phyloP scores from a whole-genome alignment of 2,329 filamentous ascomycete species.

The Ophiostoma ips region DNA sequence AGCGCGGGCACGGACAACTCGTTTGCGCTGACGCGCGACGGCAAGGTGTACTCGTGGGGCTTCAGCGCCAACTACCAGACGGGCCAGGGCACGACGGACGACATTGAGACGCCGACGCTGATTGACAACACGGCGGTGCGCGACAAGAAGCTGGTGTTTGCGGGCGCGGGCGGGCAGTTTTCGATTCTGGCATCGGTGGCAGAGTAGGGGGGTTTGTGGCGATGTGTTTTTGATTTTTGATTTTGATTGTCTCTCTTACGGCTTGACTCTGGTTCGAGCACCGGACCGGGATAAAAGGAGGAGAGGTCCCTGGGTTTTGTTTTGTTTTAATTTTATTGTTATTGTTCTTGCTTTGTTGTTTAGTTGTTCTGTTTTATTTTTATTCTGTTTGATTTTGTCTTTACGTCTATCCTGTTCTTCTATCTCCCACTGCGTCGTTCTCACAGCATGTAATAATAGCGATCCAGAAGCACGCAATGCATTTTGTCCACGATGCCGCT shows the following conservation, averaged over 20 bases:
- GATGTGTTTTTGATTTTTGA: not conserved
- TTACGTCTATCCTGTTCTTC: not conserved
- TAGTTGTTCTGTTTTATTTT: not conserved
- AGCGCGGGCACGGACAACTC: conserved; percentile 58
- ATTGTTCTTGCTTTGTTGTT: not conserved
- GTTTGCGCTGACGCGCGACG: conserved; percentile 54
- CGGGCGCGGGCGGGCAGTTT: conserved; percentile 82
- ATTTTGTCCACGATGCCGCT: not conserved
- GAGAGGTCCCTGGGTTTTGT: not conserved
- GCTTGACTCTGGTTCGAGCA: not conserved
- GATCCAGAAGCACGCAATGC: not conserved
- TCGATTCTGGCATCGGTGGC: conserved; percentile 40
- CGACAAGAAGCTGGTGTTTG: conserved; percentile 59
- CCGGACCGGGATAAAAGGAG: not conserved
- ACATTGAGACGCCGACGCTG: conserved; percentile 60
- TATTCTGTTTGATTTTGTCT: not conserved
- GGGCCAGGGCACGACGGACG: conserved; percentile 63
- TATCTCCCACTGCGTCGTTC: not conserved
- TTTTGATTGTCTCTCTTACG: not conserved
- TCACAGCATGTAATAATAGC: not conserved
- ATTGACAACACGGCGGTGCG: conserved; percentile 77
- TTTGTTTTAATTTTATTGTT: not conserved
- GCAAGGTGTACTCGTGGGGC: conserved; percentile 65
- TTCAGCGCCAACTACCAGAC: conserved; percentile 73
- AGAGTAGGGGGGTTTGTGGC: conserved; percentile 10